phyloP scores from a whole-genome alignment of 1,139 yeast species.

The Scheffersomyces cryptocercus region DNA sequence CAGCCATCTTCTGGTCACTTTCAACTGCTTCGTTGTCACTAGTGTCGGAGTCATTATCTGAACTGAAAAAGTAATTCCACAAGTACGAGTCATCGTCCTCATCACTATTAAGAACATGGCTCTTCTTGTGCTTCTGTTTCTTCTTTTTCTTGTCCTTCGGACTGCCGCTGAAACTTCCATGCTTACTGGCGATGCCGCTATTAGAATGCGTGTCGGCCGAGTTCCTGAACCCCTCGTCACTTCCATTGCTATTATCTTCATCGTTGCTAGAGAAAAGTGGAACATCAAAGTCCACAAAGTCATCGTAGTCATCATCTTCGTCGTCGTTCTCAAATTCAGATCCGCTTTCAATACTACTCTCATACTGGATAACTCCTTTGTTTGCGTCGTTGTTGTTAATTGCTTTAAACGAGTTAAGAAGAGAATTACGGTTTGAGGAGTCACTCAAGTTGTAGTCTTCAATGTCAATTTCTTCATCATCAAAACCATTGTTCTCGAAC shows the following conservation, averaged over 20 bases:
- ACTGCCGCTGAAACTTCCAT: not conserved
- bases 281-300: constrained; percentile 18
- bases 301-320: constrained; percentile 23
- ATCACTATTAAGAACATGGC: constrained; percentile 31
- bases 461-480: constrained; percentile 29
- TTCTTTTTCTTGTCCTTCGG: constrained; percentile 7
- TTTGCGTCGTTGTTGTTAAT: constrained; percentile 19
- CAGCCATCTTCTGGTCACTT: constrained; percentile 13
- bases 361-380: constrained; percentile 31
- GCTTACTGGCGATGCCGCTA: constrained; percentile 5
- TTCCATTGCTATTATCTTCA: constrained; percentile 5
- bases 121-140: constrained; percentile 10
- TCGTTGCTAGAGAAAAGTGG: constrained; percentile 10
- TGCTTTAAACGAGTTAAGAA: constrained; percentile 27
- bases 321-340: constrained; percentile 24
- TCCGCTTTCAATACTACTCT: constrained; percentile 24
- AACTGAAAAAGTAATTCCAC: constrained; percentile 57
- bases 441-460: constrained; percentile 18
- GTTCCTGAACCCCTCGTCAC: constrained; percentile 7
- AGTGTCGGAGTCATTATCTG: constrained; percentile 36
- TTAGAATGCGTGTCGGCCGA: constrained; percentile 3
- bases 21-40: constrained; percentile 30
- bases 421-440: constrained; percentile 13
- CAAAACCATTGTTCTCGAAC: constrained; percentile 50
- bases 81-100: constrained; percentile 56